Percentiles rank a stretch among this genome's conserved stretches.
phyloP scores from a whole-genome alignment of 2,329 filamentous ascomycete species.

The Nigrospora osmanthi region DNA sequence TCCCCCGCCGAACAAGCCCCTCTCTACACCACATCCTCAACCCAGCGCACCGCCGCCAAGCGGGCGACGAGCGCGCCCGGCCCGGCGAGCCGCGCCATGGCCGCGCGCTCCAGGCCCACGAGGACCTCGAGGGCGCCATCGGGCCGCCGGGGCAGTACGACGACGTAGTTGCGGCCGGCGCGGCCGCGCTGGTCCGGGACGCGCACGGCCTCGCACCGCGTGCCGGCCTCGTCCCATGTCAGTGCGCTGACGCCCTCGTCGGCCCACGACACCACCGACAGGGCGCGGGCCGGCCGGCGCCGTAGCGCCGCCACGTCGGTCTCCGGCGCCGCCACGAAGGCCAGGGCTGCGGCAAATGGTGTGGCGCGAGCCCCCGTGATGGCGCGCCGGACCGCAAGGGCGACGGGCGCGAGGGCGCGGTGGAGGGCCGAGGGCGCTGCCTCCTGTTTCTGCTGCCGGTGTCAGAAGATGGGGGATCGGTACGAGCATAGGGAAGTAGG shows the following conservation, averaged over 20 bases:
- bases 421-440: background rate
- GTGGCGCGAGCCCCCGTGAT: background rate
- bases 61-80: constrained; percentile 6
- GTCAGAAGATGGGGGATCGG: no score
- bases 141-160: constrained; percentile 15
- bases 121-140: constrained; percentile 15
- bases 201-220: constrained; percentile 17
- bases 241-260: constrained; percentile 16
- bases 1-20: no score
- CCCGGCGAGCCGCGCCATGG: constrained; percentile 9
- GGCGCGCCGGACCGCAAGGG: constrained; percentile 11
- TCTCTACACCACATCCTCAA: background rate
- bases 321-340: constrained; percentile 9
- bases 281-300: constrained; percentile 10
- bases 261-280: constrained; percentile 24
- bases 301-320: constrained; percentile 2
- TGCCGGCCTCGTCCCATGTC: constrained; percentile 15
- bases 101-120: constrained; percentile 10
- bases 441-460: background rate
- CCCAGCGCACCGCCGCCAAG: constrained; percentile 12
- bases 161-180: constrained; percentile 12
- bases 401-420: constrained; percentile 8
- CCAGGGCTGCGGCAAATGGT: background rate
- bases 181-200: constrained; percentile 8
- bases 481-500: no score